These are phyloP conservation scores for Chlorencoelia australis DNA, from an alignment of 2,329 filamentous ascomycete genomes.

Conservation along the genomic window DNA sequence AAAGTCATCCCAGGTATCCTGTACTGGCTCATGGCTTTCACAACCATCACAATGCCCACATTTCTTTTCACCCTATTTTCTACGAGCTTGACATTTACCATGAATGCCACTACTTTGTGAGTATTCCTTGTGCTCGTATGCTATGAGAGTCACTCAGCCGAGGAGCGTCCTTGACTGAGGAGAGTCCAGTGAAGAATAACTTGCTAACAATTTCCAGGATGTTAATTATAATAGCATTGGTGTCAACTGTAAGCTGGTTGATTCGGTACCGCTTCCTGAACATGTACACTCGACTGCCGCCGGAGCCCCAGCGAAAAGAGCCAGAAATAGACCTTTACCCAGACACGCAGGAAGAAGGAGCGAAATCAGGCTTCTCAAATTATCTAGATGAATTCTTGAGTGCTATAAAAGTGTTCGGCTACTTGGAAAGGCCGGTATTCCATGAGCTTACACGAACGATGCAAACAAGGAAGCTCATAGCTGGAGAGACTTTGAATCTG, in stretches of 20 bases:
- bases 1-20: slow-evolving; percentile 47
- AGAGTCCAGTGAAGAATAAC: too few relatives aligned
- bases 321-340: slow-evolving; percentile 92
- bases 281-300: slow-evolving; percentile 89
- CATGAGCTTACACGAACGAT: slow-evolving; percentile 96
- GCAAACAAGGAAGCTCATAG: slow-evolving; percentile 94
- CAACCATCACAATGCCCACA: slow-evolving; percentile 81
- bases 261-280: slow-evolving; percentile 93
- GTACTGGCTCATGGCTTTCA: slow-evolving; percentile 76
- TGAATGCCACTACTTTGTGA: slow-evolving; percentile 95
- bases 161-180: too few relatives aligned
- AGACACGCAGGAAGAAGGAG: slow-evolving; percentile 79
- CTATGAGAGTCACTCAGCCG: too few relatives aligned
- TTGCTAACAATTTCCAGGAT: slow-evolving; percentile 38
- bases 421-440: slow-evolving; percentile 90
- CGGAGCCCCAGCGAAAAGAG: slow-evolving; percentile 91
- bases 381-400: slow-evolving; percentile 97
- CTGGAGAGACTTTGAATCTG: slow-evolving; percentile 86
- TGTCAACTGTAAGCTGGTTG: slow-evolving; percentile 86
- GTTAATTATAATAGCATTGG: slow-evolving; percentile 64
- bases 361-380: slow-evolving; percentile 85
- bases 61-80: slow-evolving; percentile 85
- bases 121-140: slow-evolving; percentile 22
- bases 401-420: slow-evolving; percentile 98
- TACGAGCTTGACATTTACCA: slow-evolving; percentile 89